Conservation (phyloP, 257 asterid genomes). For the Datura wrightii region DNA sequence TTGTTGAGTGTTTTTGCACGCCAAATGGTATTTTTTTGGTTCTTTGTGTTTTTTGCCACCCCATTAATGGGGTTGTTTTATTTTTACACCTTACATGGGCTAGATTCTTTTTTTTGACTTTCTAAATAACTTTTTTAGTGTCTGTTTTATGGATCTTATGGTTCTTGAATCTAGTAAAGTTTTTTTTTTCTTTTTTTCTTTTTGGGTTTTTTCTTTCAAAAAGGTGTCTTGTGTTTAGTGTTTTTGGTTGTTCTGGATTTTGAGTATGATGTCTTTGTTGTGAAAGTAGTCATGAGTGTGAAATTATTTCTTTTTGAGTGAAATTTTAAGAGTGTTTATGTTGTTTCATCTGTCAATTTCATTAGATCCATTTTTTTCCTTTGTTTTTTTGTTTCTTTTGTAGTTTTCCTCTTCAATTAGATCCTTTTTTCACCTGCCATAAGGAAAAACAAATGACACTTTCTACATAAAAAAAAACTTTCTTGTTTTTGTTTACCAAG, state of each 20-base stretch:
- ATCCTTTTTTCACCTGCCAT: neutral
- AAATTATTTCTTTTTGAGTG: neutral
- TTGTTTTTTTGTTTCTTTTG: slow-evolving; percentile 15
- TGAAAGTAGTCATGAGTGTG: neutral
- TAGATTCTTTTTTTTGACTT: neutral
- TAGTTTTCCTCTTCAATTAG: neutral
- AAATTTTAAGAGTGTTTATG: neutral
- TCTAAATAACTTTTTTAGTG: neutral
- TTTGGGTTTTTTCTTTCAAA: neutral
- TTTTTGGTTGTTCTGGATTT: neutral
- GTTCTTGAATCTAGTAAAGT: slow-evolving; percentile 8
- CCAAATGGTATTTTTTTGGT: neutral
- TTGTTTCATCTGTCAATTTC: neutral
- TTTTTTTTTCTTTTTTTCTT: neutral
- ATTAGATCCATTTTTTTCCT: neutral
- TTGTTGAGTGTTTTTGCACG: neutral
- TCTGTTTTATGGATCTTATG: slow-evolving; percentile 17
- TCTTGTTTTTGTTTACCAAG: neutral
- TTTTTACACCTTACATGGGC: neutral
- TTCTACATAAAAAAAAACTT: neutral
- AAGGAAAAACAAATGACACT: neutral
- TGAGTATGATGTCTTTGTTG: neutral
- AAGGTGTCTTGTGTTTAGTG: neutral
- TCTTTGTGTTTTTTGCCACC: neutral
- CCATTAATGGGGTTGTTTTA: neutral